These are phyloP conservation scores for Debaryomycetaceae sp. DNA, from an alignment of 1,139 yeast genomes.

Conservation along the genomic window DNA sequence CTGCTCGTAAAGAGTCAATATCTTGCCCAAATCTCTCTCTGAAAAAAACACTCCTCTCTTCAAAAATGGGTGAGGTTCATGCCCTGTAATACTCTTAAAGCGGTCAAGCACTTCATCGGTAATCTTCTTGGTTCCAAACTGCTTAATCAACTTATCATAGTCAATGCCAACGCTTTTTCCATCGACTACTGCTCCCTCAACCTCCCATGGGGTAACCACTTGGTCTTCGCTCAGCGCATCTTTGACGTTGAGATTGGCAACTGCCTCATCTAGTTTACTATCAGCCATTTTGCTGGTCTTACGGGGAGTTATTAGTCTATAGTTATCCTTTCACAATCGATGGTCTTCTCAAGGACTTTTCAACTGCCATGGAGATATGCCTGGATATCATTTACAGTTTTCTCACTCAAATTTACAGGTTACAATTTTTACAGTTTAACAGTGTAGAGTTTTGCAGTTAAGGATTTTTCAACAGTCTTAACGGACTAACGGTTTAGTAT, in stretches of 20 bases:
- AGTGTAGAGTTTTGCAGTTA: no score
- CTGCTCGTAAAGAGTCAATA: slow-evolving; percentile 85
- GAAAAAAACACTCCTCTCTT: slow-evolving; percentile 92
- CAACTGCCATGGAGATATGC: no score
- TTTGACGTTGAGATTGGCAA: slow-evolving; percentile 21
- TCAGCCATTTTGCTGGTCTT: slow-evolving; percentile 8
- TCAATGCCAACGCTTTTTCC: slow-evolving; percentile 88
- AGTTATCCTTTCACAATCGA: no score
- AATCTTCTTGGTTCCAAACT: slow-evolving; percentile 83
- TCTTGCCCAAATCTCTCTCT: slow-evolving; percentile 79
- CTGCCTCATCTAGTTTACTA: slow-evolving; percentile 19
- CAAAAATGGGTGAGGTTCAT: slow-evolving; percentile 87
- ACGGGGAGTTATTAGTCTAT: no score
- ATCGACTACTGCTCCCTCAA: slow-evolving; percentile 95
- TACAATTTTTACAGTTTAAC: no score
- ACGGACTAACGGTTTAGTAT: neutral
- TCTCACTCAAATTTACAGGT: no score
- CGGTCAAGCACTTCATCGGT: slow-evolving; percentile 68
- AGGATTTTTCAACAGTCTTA: no score
- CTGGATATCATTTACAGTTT: no score
- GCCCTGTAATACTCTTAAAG: slow-evolving; percentile 81
- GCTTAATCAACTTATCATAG: slow-evolving; percentile 78
- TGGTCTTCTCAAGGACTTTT: no score
- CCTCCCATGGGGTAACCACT: slow-evolving; percentile 96
- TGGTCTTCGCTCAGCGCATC: slow-evolving; percentile 46